Base-by-base conservation (phyloP, 176 grass and related monocot genomes). In the Zoysia japonica region DNA sequence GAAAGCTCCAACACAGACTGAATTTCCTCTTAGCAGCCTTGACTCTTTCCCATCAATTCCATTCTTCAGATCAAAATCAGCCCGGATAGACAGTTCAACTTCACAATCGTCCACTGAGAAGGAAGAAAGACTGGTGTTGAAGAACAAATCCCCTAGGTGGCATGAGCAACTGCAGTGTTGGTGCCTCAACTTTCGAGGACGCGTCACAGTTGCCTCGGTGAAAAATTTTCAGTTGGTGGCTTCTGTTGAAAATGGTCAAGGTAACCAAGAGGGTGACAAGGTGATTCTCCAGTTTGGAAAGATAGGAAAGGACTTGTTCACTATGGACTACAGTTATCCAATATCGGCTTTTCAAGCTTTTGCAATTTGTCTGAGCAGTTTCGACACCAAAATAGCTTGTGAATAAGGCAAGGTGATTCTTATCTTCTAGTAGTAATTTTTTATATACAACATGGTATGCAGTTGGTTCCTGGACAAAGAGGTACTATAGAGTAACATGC, bases 221-320 rank as follows among this genome's bases (percentile, higher is more conserved):
- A 99, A 99, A 89, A 99, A 99, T 70, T 99, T 99, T 77, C 96
- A 99, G 90, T 82, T 99, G 79, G 96, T 99, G 46, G 92, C 90
- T 75, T 89, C 92, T 3, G 90, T 82, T 56, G 92, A 88, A 36
- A 90, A 63, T 65, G 85, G 74, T 14, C 36, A 78, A 35, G 67
- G 57, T 67, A 80, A 63, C 77, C 94, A 90, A 53, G 96, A 93
- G 75, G 69, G 89, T 47, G 90, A 93, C 53, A 93, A 88, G 78
- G 96, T 95, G 65, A 87, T 95, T 77, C 90, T 99, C 37, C 96
- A 99, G 75, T 99, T 99, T 84, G 96, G 96, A 48, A 99, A 99
- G 82, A 87, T 95, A 5, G 92, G 88, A 11, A 99, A 99, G 77
- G 92, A 99, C 84, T 81, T 99, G 65, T 99, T 99, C 92, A 99